Evolutionary conservation across 441 rosid genomes (phyloP), one percentile per base, ranked within the genome.

Genomic region (Biscutella auriculata): DNA sequence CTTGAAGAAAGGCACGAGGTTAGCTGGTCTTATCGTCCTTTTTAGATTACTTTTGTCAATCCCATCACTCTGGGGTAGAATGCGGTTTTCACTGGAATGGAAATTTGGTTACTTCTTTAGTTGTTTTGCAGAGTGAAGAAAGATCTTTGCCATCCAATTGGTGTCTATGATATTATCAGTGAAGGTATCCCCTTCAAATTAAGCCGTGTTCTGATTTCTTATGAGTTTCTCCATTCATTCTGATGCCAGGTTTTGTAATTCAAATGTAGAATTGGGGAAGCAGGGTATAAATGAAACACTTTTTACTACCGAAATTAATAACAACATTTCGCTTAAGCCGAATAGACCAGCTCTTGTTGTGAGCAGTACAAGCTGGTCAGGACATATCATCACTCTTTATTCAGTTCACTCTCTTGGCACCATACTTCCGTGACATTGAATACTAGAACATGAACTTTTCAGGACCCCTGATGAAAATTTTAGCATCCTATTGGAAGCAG

Each of bases 391-490:
- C 28, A 5, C 58, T 57, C 42, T 69, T 64, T 64, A 9, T 30
- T 45, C 27, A 13, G 39, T 34, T 50, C 39, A 53, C 57, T 58
- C 37, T 39, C 53, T 41, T 64, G 39, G 26, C 28, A 10, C 21
- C 30, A 61, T 43, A 26, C 1, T 17, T 70, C 40, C 10, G 8
- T 53, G 62, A 32, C 36, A 39, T 2, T 53, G 55, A 68, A 53
- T 46, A 66, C 60, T 62, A 8, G 45, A 44, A 42, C 39, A 23
- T 42, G 36, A 42, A 17, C 14, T 59, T 82, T 68, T 53, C 84
- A 93, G 97, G 99, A 87, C 97, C 23, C 82, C 97, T 36, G 99
- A 93, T 87, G 99, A 93, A 77, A 82, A 93, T 78, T 93, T 93
- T 74, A 78, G 93, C 67, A 81, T 93, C 63, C 89, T 93, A 47